Base-by-base conservation (phyloP, 2,329 filamentous ascomycete genomes). In the Pseudogymnoascus sp. region DNA sequence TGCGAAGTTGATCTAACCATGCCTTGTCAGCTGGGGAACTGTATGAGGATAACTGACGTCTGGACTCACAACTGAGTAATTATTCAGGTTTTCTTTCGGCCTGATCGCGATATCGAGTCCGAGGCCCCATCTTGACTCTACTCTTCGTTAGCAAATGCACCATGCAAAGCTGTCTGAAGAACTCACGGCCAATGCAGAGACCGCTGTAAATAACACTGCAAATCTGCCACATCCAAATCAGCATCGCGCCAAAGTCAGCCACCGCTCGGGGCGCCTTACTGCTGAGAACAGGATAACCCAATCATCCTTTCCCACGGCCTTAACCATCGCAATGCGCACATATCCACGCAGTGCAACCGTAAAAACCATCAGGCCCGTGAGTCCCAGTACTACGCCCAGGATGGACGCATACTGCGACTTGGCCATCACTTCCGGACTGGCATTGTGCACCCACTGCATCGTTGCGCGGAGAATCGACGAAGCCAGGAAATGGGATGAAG, bases 391-490 rank as follows among this genome's bases (percentile, higher is more conserved):
- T 23, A 84, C 76, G n/a, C 74, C 72, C 23, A 84, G 72, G 42
- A 84, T 82, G 35, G 73, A 74, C 19, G 70, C 75, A 64, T 78
- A 83, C 60, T 82, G 72, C 2, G 81, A 83, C 62, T 72, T 65
- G 19, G 70, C 73, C 52, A 83, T 74, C 23, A 82, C 72, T 66
- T 78, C 77, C 5, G 77, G 72, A 6, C 78, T 72, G 59, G 78
- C 80, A 72, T 82, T 77, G 45, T 77, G 66, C 52, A 84, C 80
- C 80, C 80, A 83, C 62, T 72, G 75, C 80, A 82, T 82, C 19
- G 55, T 69, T 62, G 65, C 55, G 55, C 59, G 45, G 41, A 38
- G 65, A 60, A 64, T 66, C 35, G 61, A 62, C 38, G 38, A 41
- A 14, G 30, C n/a, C 22, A 60, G 35, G n/a, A 42, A 38, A 30